Base-by-base conservation (phyloP, 2,329 filamentous ascomycete genomes). In the Xylariaceae sp. region DNA sequence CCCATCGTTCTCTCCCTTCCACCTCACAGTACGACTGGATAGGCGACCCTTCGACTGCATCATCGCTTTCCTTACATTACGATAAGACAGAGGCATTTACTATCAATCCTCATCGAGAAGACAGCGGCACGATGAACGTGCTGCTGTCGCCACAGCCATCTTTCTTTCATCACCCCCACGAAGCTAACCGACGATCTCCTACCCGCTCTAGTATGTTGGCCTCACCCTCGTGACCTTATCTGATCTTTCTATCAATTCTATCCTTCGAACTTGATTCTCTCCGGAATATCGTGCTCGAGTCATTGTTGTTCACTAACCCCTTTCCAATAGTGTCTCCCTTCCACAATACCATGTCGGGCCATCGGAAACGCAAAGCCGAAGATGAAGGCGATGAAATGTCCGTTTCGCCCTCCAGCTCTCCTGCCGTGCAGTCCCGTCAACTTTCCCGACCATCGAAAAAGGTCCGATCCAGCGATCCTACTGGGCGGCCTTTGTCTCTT, bases 341-440 rank as follows among this genome's bases (percentile, higher is more conserved):
- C 65, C 71, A 82, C 58, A 81, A 74, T 73, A 85, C 73, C 71
- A 85, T 86, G 81, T 65, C 74, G 16, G 65, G 70, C 31, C 78
- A 75, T 67, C 80, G 83, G 66, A 98, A 98, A 82, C 88, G 95
- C 76, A 98, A 98, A 82, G 92, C 91, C 69, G 86, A 88, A 55
- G 86, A 88, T 48, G 91, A 94, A 62, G 87, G 89, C 71, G 90
- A 93, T 72, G 91, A 92, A 71, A 97, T 98, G 91, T 92, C 89
- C 58, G 88, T 94, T 68, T 97, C 94, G 33, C 93, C 94, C 6
- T 84, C 86, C 58, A 87, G 84, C 75, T 96, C 94, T 34, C 92
- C 94, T 44, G 89, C 90, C 60, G 83, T 90, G 57, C 79, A 88
- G 65, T 79, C 86, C 62, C 85, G 91, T 68, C 80, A 87, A 54